Percentiles rank a stretch among this genome's conserved stretches.
phyloP scores from a whole-genome alignment of 192 early-diverging fungal genomes.

The Coemansia sp. region DNA sequence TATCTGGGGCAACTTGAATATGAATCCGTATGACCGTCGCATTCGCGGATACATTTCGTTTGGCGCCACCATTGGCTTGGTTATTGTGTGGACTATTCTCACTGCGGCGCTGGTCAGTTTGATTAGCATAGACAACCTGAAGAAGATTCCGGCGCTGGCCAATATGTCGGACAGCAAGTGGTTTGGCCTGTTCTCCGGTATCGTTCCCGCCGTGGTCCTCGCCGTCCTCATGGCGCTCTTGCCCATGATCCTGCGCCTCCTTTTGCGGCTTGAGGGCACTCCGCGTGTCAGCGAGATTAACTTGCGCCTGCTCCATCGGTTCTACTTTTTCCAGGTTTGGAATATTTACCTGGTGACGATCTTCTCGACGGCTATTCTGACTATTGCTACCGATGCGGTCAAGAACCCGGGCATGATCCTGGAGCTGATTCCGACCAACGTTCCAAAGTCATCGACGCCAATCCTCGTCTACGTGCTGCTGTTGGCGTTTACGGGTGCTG shows the following conservation, averaged over 20 bases:
- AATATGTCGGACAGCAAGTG: constrained; percentile 27
- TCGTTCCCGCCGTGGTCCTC: constrained; percentile 72
- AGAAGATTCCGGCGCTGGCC: constrained; percentile 52
- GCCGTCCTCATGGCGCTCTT: constrained; percentile 72
- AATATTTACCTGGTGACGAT: constrained; percentile 82
- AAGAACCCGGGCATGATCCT: constrained; percentile 45
- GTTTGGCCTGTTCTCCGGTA: constrained; percentile 70
- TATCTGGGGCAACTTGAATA: constrained; percentile 84
- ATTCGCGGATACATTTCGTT: constrained; percentile 60
- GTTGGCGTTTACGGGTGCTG: constrained; percentile 66
- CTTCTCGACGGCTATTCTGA: constrained; percentile 67
- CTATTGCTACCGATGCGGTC: constrained; percentile 26
- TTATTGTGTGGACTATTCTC: constrained; percentile 74
- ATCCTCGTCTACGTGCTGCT: constrained; percentile 88
- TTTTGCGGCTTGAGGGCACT: constrained; percentile 67
- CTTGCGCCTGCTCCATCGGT: constrained; percentile 66
- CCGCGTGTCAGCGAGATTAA: constrained; percentile 65
- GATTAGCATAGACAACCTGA: constrained; percentile 58
- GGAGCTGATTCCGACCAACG: constrained; percentile 54
- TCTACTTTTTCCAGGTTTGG: constrained; percentile 82
- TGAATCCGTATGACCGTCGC: constrained; percentile 59
- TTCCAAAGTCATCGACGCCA: constrained; percentile 76
- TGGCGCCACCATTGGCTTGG: constrained; percentile 58
- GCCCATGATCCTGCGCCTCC: constrained; percentile 68
- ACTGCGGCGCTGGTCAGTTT: constrained; percentile 61